These are phyloP conservation scores for Cryptococcus deneoformans DNA, from an alignment of 1,284 basidiomycete genomes.

Conservation along the genomic window DNA sequence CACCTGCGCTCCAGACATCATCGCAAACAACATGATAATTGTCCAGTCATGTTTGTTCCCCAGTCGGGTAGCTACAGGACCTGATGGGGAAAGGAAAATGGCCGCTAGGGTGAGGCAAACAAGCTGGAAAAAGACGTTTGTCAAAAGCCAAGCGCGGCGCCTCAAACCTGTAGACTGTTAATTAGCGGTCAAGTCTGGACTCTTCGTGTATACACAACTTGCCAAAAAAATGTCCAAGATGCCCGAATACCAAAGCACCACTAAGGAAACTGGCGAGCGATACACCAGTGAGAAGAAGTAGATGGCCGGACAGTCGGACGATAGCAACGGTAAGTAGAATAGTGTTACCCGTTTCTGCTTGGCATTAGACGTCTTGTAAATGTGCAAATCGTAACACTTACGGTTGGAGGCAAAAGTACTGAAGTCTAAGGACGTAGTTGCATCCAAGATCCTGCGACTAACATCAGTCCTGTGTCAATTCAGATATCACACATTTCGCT, in stretches of 20 bases:
- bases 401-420: slow-evolving; percentile 48
- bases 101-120: slow-evolving; percentile 26
- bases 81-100: slow-evolving; percentile 34
- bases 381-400: slow-evolving; percentile 5
- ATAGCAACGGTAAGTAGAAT: slow-evolving; percentile 46
- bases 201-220: slow-evolving; percentile 3
- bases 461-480: background rate
- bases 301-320: slow-evolving; percentile 25
- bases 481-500: slow-evolving; percentile 5
- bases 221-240: slow-evolving; percentile 42
- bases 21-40: slow-evolving; percentile 40
- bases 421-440: slow-evolving; percentile 47
- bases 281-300: slow-evolving; percentile 34
- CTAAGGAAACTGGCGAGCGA: slow-evolving; percentile 39
- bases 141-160: slow-evolving; percentile 37
- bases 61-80: slow-evolving; percentile 20
- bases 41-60: slow-evolving; percentile 36
- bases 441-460: slow-evolving; percentile 36
- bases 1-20: slow-evolving; percentile 47
- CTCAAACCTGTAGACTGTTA: slow-evolving; percentile 23
- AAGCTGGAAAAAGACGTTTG: slow-evolving; percentile 27
- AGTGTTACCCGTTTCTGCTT: slow-evolving; percentile 43
- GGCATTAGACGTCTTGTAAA: background rate
- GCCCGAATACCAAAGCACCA: slow-evolving; percentile 39
- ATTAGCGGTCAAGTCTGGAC: background rate